Base-by-base conservation (phyloP, 2,329 filamentous ascomycete species). In the Cercospora janseana region DNA sequence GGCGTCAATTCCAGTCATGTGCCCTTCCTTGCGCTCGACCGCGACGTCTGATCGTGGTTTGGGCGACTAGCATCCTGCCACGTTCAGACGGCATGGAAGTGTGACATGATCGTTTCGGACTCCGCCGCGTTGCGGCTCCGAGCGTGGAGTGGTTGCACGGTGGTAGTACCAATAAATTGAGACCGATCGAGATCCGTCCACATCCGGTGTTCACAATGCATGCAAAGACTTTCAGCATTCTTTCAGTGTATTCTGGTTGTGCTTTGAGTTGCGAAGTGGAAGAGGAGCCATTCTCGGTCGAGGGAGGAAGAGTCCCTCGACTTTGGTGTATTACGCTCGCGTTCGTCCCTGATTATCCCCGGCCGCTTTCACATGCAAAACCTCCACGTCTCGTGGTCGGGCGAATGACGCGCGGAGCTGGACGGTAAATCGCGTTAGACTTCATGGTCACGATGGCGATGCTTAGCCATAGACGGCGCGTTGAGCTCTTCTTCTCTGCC, bases 281-380 rank as follows among this genome's bases (percentile, higher is more conserved):
- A 23, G 34, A 7, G 13, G 21, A 28, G 18, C 8, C 40, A 43
- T 10, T 10, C 13, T 31, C 7, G 13, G 15, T 29, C 41, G 27
- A 28, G 18, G 23, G 18, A 6, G 15, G 9, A 20, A 31, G 1
- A 2, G 23, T 46, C 15, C 32, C 44, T 38, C 16, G 44, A 47
- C 44, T 38, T 47, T 23, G 29, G 21, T 15, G 44, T 15, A 28
- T 40, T 16, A 46, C 9, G 3, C 20, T 37, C 15, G 20, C 23
- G 20, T 24, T 38, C 12, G 32, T 20, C 24, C 18, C 15, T 27
- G 31, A 16, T 32, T 12, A 12, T n/a, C 10, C 8, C 24, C 24
- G 20, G 16, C 23, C n/a, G 28, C 47, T 50, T 50, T 50, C 47
- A 50, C 47, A 47, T 47, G 44, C 44, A 10, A 40, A 40, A 37